Evolutionary conservation across 2,329 filamentous ascomycete genomes (phyloP).

Genomic region (Aspergillus sp.): DNA sequence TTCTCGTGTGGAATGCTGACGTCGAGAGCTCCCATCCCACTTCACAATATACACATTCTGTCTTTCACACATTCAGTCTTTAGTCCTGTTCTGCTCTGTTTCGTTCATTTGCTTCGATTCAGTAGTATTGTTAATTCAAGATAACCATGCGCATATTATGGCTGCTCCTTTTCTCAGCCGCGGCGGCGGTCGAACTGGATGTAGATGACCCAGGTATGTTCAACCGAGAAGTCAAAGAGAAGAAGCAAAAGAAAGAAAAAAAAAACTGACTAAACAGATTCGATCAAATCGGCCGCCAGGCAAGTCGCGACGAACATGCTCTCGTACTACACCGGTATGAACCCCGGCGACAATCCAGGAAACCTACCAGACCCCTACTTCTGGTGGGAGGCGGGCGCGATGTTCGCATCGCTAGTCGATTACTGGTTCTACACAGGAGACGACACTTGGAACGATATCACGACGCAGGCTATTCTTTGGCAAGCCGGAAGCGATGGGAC

Average conservation of each 20-base stretch:
- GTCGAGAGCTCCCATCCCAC: too few relatives aligned
- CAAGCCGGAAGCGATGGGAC: constrained; percentile 32
- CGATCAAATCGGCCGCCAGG: constrained; percentile 42
- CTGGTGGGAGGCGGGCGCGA: constrained; percentile 41
- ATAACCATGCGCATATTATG: constrained; percentile 11
- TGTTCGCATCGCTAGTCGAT: constrained; percentile 36
- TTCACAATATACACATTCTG: too few relatives aligned
- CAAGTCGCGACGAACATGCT: constrained; percentile 45
- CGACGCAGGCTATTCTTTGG: constrained; percentile 30
- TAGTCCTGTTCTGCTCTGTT: background rate
- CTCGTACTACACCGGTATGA: constrained; percentile 44
- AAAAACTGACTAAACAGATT: constrained; percentile 23
- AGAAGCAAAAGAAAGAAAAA: background rate
- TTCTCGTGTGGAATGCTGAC: too few relatives aligned
- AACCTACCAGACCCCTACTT: constrained; percentile 45
- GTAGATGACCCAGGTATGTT: constrained; percentile 10
- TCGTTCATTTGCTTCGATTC: background rate
- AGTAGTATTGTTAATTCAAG: background rate
- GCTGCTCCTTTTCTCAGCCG: constrained; percentile 6
- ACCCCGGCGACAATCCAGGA: constrained; percentile 45
- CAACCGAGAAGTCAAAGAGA: background rate
- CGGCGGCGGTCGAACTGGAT: constrained; percentile 11
- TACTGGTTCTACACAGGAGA: constrained; percentile 41
- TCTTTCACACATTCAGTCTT: background rate
- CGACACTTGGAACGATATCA: constrained; percentile 32